A percentile compares a stretch with the other conserved stretches of the same genome.
These are phyloP conservation scores for Entophlyctis luteolus DNA, from an alignment of 192 early-diverging fungal species.

Conservation along the genomic window DNA sequence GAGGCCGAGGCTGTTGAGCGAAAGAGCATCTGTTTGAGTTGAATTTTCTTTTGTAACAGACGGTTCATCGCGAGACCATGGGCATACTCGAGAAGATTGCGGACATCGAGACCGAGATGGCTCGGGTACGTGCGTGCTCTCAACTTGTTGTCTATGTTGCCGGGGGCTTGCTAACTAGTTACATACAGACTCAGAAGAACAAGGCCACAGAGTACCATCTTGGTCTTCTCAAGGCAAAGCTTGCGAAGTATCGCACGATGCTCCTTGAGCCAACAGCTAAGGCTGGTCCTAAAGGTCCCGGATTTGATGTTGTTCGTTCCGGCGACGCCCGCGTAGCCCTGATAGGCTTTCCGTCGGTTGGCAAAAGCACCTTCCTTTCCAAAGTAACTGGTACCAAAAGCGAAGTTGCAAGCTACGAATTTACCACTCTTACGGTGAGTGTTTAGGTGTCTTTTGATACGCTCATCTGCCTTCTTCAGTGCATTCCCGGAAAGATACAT, in stretches of 20 bases:
- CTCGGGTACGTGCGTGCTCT: background rate
- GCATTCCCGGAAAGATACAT: slow-evolving; percentile 81
- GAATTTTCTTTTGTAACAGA: background rate
- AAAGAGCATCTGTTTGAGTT: background rate
- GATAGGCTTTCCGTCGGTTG: slow-evolving; percentile 88
- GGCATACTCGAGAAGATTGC: slow-evolving; percentile 46
- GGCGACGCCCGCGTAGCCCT: slow-evolving; percentile 67
- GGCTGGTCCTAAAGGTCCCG: slow-evolving; percentile 60
- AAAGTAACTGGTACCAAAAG: slow-evolving; percentile 90
- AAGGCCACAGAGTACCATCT: slow-evolving; percentile 97
- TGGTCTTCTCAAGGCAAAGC: slow-evolving; percentile 95
- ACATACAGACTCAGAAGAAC: slow-evolving; percentile 90
- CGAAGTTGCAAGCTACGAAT: slow-evolving; percentile 80
- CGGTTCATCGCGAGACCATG: slow-evolving; percentile 14
- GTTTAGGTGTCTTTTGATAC: no score
- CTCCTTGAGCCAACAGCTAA: slow-evolving; percentile 46
- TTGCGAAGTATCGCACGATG: slow-evolving; percentile 57
- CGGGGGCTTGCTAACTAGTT: background rate
- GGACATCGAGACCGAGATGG: slow-evolving; percentile 23
- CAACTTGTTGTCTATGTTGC: background rate
- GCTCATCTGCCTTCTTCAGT: no score
- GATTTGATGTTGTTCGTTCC: slow-evolving; percentile 96
- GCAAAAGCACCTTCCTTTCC: slow-evolving; percentile 93
- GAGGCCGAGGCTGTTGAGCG: no score
- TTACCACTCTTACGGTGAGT: slow-evolving; percentile 78